Percentiles rank a stretch among this genome's conserved stretches.
Evolutionary conservation across 1,284 basidiomycete genomes (phyloP).

Genomic region (Sphaerobolus stellatus): DNA sequence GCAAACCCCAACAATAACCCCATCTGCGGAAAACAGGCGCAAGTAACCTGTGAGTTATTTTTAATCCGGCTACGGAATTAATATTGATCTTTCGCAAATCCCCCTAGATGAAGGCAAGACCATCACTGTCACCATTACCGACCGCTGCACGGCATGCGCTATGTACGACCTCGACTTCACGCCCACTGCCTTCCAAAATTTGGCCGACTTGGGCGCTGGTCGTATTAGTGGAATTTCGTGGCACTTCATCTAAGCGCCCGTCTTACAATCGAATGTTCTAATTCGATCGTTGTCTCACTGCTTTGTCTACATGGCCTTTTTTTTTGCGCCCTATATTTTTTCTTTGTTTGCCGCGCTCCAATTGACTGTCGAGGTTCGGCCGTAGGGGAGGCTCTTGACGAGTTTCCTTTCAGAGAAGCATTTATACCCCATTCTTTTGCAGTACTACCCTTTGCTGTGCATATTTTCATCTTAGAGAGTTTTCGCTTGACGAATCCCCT

Average conservation of each 20-base stretch:
- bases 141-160: constrained; percentile 60
- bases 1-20: constrained; percentile 65
- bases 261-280: too few species aligned
- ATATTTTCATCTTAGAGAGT: too few species aligned
- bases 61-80: not conserved
- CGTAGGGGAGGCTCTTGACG: too few species aligned
- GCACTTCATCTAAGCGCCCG: constrained; percentile 36
- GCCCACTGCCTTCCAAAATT: constrained; percentile 48
- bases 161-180: constrained; percentile 53
- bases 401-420: too few species aligned
- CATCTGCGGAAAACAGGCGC: constrained; percentile 51
- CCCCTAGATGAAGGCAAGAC: constrained; percentile 49
- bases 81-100: constrained; percentile 10
- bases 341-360: too few species aligned
- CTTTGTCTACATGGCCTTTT: too few species aligned
- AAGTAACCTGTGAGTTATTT: constrained; percentile 44
- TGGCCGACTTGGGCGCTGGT: constrained; percentile 44
- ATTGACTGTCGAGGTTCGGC: too few species aligned
- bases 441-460: too few species aligned
- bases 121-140: constrained; percentile 51
- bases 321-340: too few species aligned
- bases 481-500: too few species aligned
- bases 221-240: constrained; percentile 52
- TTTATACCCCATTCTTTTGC: too few species aligned
- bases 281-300: too few species aligned